Evolutionary conservation across 1,284 basidiomycete genomes (phyloP).

Genomic region (Schizophyllum amplum): DNA sequence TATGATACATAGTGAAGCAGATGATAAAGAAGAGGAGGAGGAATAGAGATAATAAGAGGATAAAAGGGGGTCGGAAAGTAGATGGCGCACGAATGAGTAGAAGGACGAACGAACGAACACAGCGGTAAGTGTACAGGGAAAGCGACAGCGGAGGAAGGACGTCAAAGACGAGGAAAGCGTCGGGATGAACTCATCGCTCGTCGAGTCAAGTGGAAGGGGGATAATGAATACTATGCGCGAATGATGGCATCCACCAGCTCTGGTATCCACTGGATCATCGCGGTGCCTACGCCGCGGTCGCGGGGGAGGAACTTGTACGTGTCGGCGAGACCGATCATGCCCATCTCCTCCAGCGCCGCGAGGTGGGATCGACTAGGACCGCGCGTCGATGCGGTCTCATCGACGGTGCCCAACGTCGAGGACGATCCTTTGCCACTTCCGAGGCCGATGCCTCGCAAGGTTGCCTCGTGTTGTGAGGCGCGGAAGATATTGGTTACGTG

Average conservation of each 20-base stretch:
- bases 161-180: background rate
- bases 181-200: background rate
- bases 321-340: constrained; percentile 63
- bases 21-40: background rate
- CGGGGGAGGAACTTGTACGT: constrained; percentile 61
- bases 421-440: constrained; percentile 33
- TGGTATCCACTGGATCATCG: constrained; percentile 69
- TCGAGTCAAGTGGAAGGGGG: background rate
- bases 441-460: constrained; percentile 25
- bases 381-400: constrained; percentile 35
- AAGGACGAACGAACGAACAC: too few relatives aligned
- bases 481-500: constrained; percentile 71
- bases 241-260: constrained; percentile 47
- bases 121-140: too few relatives aligned
- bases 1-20: background rate
- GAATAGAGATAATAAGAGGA: background rate
- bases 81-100: too few relatives aligned
- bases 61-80: too few relatives aligned
- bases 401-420: constrained; percentile 57
- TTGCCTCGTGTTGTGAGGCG: constrained; percentile 50
- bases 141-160: too few relatives aligned
- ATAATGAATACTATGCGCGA: background rate
- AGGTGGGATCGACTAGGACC: constrained; percentile 39
- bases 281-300: constrained; percentile 48
- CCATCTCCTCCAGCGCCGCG: constrained; percentile 55